Evolutionary conservation across 495 filamentous ascomycete species (phyloP).

Genomic region (Hypoxylon intermedium): DNA sequence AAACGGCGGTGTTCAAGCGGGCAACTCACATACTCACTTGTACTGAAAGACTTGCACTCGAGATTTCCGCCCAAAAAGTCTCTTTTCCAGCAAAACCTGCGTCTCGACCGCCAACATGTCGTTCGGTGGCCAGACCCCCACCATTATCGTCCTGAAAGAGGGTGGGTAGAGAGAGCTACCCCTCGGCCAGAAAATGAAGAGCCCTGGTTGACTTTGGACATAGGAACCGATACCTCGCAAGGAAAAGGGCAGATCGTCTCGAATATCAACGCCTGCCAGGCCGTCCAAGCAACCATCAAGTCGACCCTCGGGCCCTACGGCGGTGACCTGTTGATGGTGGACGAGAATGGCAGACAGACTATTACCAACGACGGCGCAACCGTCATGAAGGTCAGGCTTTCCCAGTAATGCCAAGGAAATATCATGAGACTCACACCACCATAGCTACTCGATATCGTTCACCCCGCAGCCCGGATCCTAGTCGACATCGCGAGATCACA

Average conservation of each 20-base stretch:
- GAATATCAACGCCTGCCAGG: slow-evolving; percentile 97
- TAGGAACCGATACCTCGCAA: slow-evolving; percentile 96
- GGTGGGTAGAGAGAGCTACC: slow-evolving; percentile 64
- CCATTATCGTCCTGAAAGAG: slow-evolving; percentile 98
- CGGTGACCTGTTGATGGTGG: slow-evolving; percentile 93
- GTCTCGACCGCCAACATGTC: slow-evolving; percentile 67
- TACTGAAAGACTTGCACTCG: neutral
- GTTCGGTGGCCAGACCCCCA: slow-evolving; percentile 97
- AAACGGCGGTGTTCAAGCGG: slow-evolving; percentile 8
- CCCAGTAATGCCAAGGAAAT: too few species aligned
- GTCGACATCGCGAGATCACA: slow-evolving; percentile 98
- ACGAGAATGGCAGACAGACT: slow-evolving; percentile 92
- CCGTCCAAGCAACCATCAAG: slow-evolving; percentile 95
- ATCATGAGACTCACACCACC: too few species aligned
- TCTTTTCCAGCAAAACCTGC: neutral
- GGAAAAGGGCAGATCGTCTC: slow-evolving; percentile 96
- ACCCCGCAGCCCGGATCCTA: slow-evolving; percentile 96
- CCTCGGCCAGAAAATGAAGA: slow-evolving; percentile 20
- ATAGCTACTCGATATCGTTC: slow-evolving; percentile 95
- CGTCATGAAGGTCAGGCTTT: slow-evolving; percentile 86
- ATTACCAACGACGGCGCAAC: slow-evolving; percentile 99
- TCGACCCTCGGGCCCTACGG: slow-evolving; percentile 97
- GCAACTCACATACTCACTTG: slow-evolving; percentile 2
- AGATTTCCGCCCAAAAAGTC: neutral
- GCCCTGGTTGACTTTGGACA: slow-evolving; percentile 34